Conservation (phyloP, 371 early-diverging fungal species). For the Cokeromyces recurvatus region DNA sequence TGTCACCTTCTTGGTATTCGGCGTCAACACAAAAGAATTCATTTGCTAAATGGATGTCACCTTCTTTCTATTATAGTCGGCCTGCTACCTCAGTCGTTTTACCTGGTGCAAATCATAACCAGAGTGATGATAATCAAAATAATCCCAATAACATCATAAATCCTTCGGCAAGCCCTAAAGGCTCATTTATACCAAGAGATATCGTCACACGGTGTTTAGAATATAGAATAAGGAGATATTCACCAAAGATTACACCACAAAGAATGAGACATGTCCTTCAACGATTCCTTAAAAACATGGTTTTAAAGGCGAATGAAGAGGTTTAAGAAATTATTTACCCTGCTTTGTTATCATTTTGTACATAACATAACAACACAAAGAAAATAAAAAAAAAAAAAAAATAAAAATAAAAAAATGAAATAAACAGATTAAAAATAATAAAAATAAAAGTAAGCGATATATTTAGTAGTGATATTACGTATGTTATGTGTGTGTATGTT, state of each 20-base stretch:
- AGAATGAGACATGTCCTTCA: constrained; percentile 45
- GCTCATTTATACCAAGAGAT: constrained; percentile 33
- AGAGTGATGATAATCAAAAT: constrained; percentile 2
- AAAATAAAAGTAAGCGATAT: no score
- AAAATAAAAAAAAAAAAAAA: no score
- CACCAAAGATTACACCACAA: constrained; percentile 43
- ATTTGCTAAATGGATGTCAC: constrained; percentile 47
- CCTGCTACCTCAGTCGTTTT: constrained; percentile 37
- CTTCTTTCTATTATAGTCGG: constrained; percentile 45
- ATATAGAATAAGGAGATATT: constrained; percentile 38
- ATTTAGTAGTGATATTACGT: no score
- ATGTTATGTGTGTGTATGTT: no score
- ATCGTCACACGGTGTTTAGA: constrained; percentile 42
- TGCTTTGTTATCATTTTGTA: no score
- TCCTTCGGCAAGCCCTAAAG: not conserved
- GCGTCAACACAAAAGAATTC: constrained; percentile 44
- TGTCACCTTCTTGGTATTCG: constrained; percentile 51
- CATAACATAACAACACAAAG: no score
- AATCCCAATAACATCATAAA: not conserved
- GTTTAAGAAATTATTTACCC: no score
- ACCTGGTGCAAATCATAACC: constrained; percentile 13
- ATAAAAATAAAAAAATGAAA: no score
- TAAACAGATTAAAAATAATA: no score
- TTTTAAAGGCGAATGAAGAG: constrained; percentile 39
- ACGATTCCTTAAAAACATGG: constrained; percentile 45